Evolutionary conservation across 2,329 filamentous ascomycete species (phyloP).

Genomic region (Fusarium nodosum): DNA sequence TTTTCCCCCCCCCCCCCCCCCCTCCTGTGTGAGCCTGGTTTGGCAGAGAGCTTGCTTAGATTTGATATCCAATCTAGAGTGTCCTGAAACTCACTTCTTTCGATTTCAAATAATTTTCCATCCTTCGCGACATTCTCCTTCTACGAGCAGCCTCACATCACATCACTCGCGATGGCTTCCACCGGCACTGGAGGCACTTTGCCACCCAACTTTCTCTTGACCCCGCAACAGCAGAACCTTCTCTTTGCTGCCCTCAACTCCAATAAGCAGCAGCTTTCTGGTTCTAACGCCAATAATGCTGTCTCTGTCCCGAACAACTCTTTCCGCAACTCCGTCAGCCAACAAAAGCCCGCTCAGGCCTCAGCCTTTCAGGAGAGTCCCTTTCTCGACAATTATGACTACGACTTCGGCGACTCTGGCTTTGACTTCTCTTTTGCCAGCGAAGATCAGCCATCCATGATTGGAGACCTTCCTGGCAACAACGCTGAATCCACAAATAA

Average conservation of each 20-base stretch:
- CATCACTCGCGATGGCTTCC: constrained; percentile 62
- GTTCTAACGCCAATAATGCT: constrained; percentile 55
- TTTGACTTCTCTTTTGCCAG: constrained; percentile 75
- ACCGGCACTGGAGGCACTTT: constrained; percentile 59
- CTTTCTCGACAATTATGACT: constrained; percentile 82
- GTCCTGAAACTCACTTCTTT: constrained; percentile 10
- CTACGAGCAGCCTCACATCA: constrained; percentile 14
- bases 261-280: constrained; percentile 64
- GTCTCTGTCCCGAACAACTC: constrained; percentile 63
- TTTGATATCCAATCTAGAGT: constrained; percentile 39
- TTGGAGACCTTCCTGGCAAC: constrained; percentile 75
- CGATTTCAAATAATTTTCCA: constrained; percentile 22
- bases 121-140: constrained; percentile 12
- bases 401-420: constrained; percentile 80
- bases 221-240: constrained; percentile 81
- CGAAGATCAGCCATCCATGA: constrained; percentile 73
- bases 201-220: constrained; percentile 74
- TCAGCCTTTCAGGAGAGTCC: constrained; percentile 78
- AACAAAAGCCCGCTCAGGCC: constrained; percentile 57
- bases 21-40: constrained; percentile 45
- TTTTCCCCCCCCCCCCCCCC: too few relatives aligned
- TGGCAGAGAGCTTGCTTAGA: constrained; percentile 47
- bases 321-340: constrained; percentile 64
- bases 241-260: constrained; percentile 82
- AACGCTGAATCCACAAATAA: constrained; percentile 23